phyloP scores from a whole-genome alignment of 2,329 filamentous ascomycete species.

The Apiospora rasikravindrae region DNA sequence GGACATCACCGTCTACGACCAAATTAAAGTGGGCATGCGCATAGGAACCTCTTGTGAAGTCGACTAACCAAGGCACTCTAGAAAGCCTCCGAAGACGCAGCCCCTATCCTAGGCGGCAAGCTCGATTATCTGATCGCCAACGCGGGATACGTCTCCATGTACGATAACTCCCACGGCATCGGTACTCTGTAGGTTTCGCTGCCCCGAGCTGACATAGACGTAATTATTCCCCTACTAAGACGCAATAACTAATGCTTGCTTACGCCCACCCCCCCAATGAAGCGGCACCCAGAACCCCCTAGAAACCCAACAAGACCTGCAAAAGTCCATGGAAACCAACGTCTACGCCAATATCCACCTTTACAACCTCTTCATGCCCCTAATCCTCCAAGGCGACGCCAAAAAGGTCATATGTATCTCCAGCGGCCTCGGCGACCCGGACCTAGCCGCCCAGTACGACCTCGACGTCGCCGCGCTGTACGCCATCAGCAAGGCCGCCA shows the following conservation, averaged over 20 bases:
- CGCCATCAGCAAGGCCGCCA: slow-evolving; percentile 38
- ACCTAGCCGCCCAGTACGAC: slow-evolving; percentile 45
- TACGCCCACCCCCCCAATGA: too few species aligned
- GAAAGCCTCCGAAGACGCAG: not conserved
- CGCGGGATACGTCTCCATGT: slow-evolving; percentile 21
- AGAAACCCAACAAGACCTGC: slow-evolving; percentile 42
- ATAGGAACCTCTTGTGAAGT: not conserved
- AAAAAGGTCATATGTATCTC: slow-evolving; percentile 42
- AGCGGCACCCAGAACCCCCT: slow-evolving; percentile 33
- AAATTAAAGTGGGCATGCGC: slow-evolving; percentile 40
- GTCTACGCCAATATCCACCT: slow-evolving; percentile 58
- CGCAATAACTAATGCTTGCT: not conserved
- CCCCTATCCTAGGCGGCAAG: slow-evolving; percentile 19
- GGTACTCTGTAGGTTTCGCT: not conserved
- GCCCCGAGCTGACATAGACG: not conserved
- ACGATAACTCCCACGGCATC: not conserved
- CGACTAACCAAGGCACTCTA: not conserved
- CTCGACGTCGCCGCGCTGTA: slow-evolving; percentile 41
- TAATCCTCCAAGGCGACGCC: slow-evolving; percentile 53
- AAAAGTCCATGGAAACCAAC: slow-evolving; percentile 50
- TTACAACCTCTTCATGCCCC: slow-evolving; percentile 57
- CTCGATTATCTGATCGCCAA: slow-evolving; percentile 18
- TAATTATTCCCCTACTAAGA: not conserved
- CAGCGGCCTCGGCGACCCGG: slow-evolving; percentile 57
- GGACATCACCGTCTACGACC: slow-evolving; percentile 47